Conservation (phyloP, 805 yeast species). For the Candida patagonica region DNA sequence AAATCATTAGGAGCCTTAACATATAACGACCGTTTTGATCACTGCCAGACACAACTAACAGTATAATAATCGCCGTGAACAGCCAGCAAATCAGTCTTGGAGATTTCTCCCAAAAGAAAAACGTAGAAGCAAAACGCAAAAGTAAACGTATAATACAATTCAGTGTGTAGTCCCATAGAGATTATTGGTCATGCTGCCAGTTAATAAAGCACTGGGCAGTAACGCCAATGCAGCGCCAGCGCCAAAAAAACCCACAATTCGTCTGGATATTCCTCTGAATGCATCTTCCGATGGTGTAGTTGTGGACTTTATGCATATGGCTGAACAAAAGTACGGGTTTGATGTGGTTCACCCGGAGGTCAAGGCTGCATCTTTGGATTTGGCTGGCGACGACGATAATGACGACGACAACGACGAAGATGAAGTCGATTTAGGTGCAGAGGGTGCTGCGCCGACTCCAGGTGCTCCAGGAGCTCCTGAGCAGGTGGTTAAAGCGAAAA, state of each 20-base stretch:
- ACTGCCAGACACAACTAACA: too few relatives aligned
- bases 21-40: too few relatives aligned
- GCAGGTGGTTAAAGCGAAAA: constrained; percentile 31
- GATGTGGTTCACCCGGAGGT: constrained; percentile 59
- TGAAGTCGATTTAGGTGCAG: constrained; percentile 20
- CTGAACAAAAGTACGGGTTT: constrained; percentile 83
- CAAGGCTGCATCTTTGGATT: constrained; percentile 42
- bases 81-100: too few relatives aligned
- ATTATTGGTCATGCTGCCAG: too few relatives aligned
- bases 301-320: constrained; percentile 60
- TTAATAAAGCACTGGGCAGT: too few relatives aligned
- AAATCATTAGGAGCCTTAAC: too few relatives aligned
- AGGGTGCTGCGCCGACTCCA: constrained; percentile 1
- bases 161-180: too few relatives aligned
- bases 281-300: constrained; percentile 32
- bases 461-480: constrained; percentile 8
- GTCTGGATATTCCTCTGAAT: constrained; percentile 12
- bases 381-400: constrained; percentile 38
- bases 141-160: too few relatives aligned
- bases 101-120: too few relatives aligned
- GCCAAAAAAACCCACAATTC: constrained; percentile 9
- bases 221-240: background rate
- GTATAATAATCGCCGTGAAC: too few relatives aligned
- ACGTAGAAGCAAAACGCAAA: too few relatives aligned
- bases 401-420: constrained; percentile 33